These are phyloP conservation scores for Coemansia sp. DNA, from an alignment of 192 early-diverging fungal species.

Conservation along the genomic window DNA sequence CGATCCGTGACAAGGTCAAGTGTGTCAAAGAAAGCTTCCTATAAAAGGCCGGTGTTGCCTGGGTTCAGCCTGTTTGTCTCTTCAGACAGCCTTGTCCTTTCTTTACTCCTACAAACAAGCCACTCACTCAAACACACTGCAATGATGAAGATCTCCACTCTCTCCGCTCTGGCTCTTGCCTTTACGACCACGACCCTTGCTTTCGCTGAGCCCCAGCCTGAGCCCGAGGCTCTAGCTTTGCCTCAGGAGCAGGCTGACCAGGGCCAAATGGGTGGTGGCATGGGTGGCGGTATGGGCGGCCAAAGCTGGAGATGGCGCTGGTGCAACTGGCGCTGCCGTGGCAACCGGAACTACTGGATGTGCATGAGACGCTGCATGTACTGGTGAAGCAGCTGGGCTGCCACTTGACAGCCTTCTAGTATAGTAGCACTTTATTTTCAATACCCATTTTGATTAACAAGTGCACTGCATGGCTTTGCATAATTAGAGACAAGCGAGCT, in stretches of 20 bases:
- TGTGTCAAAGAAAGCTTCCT: not conserved
- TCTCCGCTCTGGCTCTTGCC: not conserved
- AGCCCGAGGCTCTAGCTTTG: not conserved
- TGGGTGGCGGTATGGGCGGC: not conserved
- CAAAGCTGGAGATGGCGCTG: slow-evolving; percentile 1
- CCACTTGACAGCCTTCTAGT: too few species aligned
- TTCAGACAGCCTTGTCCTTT: slow-evolving; percentile 1
- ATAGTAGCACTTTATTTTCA: too few species aligned
- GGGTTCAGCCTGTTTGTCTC: not conserved
- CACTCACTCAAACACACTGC: not conserved
- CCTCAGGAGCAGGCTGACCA: not conserved
- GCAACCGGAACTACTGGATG: slow-evolving; percentile 4
- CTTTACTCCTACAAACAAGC: not conserved
- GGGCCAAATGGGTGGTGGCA: not conserved
- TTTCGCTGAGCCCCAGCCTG: not conserved
- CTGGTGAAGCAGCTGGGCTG: not conserved
- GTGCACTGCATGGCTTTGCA: too few species aligned
- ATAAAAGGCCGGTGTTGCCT: not conserved
- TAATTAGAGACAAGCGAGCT: too few species aligned
- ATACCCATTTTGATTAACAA: too few species aligned
- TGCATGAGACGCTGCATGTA: slow-evolving; percentile 19
- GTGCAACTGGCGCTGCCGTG: not conserved
- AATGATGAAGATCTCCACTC: not conserved
- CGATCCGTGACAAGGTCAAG: not conserved
- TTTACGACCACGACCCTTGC: not conserved